phyloP scores from a whole-genome alignment of 495 filamentous ascomycete genomes.

The Lasiosphaeria hispida region DNA sequence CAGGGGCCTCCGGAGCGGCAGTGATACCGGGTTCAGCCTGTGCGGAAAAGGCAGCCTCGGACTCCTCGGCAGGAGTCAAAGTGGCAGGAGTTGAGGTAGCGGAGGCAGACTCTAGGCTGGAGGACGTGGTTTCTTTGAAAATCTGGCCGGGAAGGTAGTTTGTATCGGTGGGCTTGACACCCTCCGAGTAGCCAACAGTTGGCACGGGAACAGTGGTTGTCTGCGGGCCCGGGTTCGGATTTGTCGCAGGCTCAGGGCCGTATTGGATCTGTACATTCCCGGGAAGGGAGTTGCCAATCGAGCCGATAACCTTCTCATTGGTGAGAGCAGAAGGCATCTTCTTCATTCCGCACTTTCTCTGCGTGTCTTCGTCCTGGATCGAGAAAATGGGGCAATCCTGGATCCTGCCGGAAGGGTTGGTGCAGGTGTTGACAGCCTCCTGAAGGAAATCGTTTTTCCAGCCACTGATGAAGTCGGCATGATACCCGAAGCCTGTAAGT shows the following conservation, averaged over 20 bases:
- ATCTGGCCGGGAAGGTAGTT: slow-evolving; percentile 25
- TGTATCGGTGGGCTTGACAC: slow-evolving; percentile 14
- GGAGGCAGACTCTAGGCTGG: neutral
- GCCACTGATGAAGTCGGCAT: slow-evolving; percentile 81
- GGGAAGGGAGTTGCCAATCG: slow-evolving; percentile 34
- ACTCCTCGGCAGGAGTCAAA: neutral
- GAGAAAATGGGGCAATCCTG: slow-evolving; percentile 56
- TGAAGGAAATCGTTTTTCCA: slow-evolving; percentile 68
- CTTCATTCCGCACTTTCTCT: slow-evolving; percentile 37
- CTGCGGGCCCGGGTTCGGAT: slow-evolving; percentile 10
- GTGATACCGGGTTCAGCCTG: slow-evolving; percentile 20
- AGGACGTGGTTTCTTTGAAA: slow-evolving; percentile 21
- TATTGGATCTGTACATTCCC: slow-evolving; percentile 38
- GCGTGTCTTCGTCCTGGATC: slow-evolving; percentile 37
- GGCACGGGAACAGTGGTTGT: slow-evolving; percentile 19
- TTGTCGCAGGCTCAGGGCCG: slow-evolving; percentile 36
- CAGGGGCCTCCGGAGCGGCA: slow-evolving; percentile 22
- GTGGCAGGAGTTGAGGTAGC: slow-evolving; percentile 1
- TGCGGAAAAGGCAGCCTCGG: slow-evolving; percentile 1
- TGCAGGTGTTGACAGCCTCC: slow-evolving; percentile 58
- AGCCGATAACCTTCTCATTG: slow-evolving; percentile 33
- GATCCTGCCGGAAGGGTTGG: slow-evolving; percentile 47
- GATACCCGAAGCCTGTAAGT: slow-evolving; percentile 66
- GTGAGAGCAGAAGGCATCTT: slow-evolving; percentile 25
- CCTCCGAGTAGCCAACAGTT: slow-evolving; percentile 22